Evolutionary conservation across 2,329 filamentous ascomycete species (phyloP).

Genomic region (Sclerotinia sclerotiorum): DNA sequence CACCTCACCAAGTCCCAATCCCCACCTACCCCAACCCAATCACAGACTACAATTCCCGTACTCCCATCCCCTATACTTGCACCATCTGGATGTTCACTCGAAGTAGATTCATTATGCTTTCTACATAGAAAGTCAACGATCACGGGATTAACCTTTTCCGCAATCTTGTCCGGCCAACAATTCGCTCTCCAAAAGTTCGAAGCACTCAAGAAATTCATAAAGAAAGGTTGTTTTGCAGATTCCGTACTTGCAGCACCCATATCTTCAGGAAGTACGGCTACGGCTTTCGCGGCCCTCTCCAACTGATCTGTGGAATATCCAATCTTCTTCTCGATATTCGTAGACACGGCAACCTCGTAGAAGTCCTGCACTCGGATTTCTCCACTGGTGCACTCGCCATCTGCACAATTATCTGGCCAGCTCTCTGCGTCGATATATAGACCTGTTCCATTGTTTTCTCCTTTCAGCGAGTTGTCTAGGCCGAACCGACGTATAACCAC

Average conservation of each 20-base stretch:
- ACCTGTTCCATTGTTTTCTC: constrained; percentile 51
- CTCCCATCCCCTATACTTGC: constrained; percentile 63
- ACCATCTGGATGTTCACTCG: constrained; percentile 32
- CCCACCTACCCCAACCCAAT: constrained; percentile 84
- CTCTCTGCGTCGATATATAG: constrained; percentile 60
- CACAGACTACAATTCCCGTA: constrained; percentile 86
- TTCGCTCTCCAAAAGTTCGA: constrained; percentile 91
- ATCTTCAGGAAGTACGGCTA: constrained; percentile 48
- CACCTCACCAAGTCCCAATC: constrained; percentile 90
- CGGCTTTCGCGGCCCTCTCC: constrained; percentile 62
- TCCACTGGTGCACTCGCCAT: constrained; percentile 68
- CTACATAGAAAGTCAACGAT: constrained; percentile 62
- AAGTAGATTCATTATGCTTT: constrained; percentile 48
- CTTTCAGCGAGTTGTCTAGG: constrained; percentile 56
- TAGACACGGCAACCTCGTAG: constrained; percentile 77
- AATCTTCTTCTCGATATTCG: constrained; percentile 80
- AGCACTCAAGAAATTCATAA: constrained; percentile 85
- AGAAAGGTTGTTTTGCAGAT: constrained; percentile 57
- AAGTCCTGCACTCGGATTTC: constrained; percentile 89
- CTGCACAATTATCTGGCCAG: constrained; percentile 88
- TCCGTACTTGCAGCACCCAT: constrained; percentile 31
- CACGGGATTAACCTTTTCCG: constrained; percentile 80
- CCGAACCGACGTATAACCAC: constrained; percentile 80
- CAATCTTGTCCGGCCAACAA: constrained; percentile 93
- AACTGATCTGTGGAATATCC: constrained; percentile 71